A percentile compares a stretch with the other conserved stretches of the same genome.
Conservation (phyloP, 2,329 filamentous ascomycete species). For the Diaporthe eres region DNA sequence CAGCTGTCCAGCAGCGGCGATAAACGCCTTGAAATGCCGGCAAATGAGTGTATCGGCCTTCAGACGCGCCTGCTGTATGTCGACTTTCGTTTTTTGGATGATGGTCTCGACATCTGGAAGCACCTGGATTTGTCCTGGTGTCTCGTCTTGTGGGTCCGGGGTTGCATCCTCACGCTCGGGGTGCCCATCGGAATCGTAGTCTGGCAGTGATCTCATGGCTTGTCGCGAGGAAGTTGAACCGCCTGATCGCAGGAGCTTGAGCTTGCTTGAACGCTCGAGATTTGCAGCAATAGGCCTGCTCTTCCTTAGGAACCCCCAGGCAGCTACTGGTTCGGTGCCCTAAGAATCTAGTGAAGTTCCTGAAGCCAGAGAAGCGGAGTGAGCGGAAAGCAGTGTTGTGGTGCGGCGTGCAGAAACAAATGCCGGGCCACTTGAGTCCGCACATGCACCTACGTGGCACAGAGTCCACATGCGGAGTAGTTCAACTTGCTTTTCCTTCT, state of each 20-base stretch:
- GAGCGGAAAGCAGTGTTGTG: too few relatives aligned
- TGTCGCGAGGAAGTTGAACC: too few relatives aligned
- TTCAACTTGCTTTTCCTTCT: not conserved
- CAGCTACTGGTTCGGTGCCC: too few relatives aligned
- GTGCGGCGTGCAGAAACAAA: not conserved
- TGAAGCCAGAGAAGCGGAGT: too few relatives aligned
- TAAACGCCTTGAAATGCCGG: not conserved
- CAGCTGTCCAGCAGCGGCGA: not conserved
- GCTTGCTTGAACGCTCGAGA: not conserved
- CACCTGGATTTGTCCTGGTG: not conserved
- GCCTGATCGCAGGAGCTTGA: too few relatives aligned
- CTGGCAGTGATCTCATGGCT: not conserved
- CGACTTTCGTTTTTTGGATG: not conserved
- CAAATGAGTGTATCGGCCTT: not conserved
- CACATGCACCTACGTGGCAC: not conserved
- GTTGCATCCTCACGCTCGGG: not conserved
- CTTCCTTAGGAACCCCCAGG: too few relatives aligned
- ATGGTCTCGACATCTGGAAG: not conserved
- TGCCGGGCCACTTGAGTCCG: not conserved
- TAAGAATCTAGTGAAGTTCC: too few relatives aligned
- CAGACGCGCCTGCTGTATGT: not conserved
- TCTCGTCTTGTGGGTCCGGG: not conserved
- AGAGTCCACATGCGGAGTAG: not conserved
- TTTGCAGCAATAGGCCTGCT: not conserved
- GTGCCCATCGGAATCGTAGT: not conserved